Percentiles rank a stretch among this genome's conserved stretches.
phyloP scores from a whole-genome alignment of 306 rosid species.

The Trichosanthes truncata region DNA sequence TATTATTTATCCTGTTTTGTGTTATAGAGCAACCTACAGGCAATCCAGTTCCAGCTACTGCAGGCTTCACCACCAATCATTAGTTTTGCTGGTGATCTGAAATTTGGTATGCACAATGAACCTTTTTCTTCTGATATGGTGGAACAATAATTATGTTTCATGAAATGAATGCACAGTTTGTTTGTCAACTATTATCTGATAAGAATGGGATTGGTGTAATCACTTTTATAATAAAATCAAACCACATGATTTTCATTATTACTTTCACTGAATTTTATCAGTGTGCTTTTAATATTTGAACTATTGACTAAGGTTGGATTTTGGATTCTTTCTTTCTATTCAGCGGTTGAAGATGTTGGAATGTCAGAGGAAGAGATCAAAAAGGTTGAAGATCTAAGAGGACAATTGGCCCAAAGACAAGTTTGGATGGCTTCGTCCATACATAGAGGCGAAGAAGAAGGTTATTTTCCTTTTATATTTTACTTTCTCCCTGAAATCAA shows the following conservation, averaged over 20 bases:
- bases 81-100: constrained; percentile 71
- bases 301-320: constrained; percentile 17
- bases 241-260: background rate
- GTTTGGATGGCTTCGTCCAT: constrained; percentile 97
- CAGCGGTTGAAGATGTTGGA: constrained; percentile 61
- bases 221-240: background rate
- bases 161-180: background rate
- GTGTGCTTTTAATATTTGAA: background rate
- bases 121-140: background rate
- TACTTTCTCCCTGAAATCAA: constrained; percentile 5
- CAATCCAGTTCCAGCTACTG: constrained; percentile 69
- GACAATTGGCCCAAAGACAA: constrained; percentile 41
- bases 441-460: constrained; percentile 90
- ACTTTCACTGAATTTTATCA: background rate
- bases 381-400: constrained; percentile 38
- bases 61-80: constrained; percentile 69
- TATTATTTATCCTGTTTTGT: constrained; percentile 23
- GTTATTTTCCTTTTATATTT: constrained; percentile 28
- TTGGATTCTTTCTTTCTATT: constrained; percentile 10
- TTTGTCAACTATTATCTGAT: background rate
- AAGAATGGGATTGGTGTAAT: background rate
- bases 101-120: constrained; percentile 48
- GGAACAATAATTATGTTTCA: background rate
- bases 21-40: constrained; percentile 70
- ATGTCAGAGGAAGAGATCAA: constrained; percentile 29